Base-by-base conservation (phyloP, 2,329 filamentous ascomycete genomes). In the Fusarium sp. region DNA sequence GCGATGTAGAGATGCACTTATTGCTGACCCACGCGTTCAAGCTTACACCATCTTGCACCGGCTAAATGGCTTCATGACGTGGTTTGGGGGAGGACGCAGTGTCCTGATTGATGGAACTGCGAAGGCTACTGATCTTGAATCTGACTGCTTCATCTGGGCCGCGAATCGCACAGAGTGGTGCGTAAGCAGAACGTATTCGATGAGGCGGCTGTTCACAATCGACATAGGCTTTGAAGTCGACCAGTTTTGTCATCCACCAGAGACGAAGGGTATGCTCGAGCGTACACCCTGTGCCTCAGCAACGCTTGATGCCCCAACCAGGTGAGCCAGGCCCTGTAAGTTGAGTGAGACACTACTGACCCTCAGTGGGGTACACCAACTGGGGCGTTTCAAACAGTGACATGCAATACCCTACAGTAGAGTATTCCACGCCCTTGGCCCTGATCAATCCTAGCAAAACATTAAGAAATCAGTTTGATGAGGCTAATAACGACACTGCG, bases 11-110 rank as follows among this genome's bases (percentile, higher is more conserved):
- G 13, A 17, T n/a, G 26, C 9, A 15, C 26, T 15, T 24, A 42
- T 38, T 59, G 67, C 67, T 70, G 67, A 70, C 67, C 10, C 44
- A 14, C 24, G n/a, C 28, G 15, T 52, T 54, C 1, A 28, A 47
- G 66, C 59, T 66, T 55, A 70, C 59, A 66, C 26, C 31, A 36
- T 26, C 26, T 41, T 31, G 12, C 6, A 11, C 14, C 48, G 52
- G 42, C 28, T 66, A 51, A 60, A 44, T 55, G 14, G 45, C 22
- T 17, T 22, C 56, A 61, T 70, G 51, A 56, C 54, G 42, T 35
- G 26, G 13, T 54, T 69, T 45, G 20, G 17, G 20, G 35, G 20
- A 7, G 22, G 11, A 17, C 18, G 44, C 51, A 33, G 49, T 24
- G 58, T n/a, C 39, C 24, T 51, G 36, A 66, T 70, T 66, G 60